Evolutionary conservation across 1,139 yeast species (phyloP).

Genomic region (Entelexis paramagnoliae): DNA sequence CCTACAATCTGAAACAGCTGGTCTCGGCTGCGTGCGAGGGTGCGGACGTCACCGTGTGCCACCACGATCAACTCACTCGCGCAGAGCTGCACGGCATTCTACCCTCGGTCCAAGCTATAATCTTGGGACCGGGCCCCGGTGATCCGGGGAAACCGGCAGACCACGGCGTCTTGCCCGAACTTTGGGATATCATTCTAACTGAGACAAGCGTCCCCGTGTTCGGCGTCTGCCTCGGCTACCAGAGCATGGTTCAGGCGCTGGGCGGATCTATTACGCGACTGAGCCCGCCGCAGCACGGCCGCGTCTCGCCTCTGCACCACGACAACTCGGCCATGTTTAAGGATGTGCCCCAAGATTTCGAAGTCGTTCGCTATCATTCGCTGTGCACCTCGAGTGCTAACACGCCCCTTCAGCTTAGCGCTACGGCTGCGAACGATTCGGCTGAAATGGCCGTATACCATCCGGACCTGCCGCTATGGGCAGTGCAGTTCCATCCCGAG

Average conservation of each 20-base stretch:
- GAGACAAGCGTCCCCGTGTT: constrained; percentile 51
- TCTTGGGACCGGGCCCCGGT: constrained; percentile 98
- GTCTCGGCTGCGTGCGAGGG: constrained; percentile 44
- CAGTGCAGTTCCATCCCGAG: constrained; percentile 97
- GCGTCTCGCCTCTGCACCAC: constrained; percentile 47
- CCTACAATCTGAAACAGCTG: constrained; percentile 64
- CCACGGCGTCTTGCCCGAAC: constrained; percentile 61
- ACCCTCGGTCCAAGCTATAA: constrained; percentile 57
- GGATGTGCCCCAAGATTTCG: constrained; percentile 38
- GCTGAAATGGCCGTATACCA: constrained; percentile 77
- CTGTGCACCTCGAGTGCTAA: constrained; percentile 41
- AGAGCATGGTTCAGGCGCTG: constrained; percentile 58
- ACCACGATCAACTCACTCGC: constrained; percentile 55
- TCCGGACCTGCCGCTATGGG: constrained; percentile 56
- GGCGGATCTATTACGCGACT: constrained; percentile 51
- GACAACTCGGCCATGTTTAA: constrained; percentile 31
- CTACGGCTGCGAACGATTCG: constrained; percentile 20
- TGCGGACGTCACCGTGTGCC: constrained; percentile 53
- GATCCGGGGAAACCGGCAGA: constrained; percentile 57
- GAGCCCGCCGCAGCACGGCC: constrained; percentile 70
- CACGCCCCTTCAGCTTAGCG: neutral
- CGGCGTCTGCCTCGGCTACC: constrained; percentile 93
- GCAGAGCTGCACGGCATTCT: constrained; percentile 34
- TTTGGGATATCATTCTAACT: constrained; percentile 32
- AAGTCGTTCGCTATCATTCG: constrained; percentile 84